phyloP scores from a whole-genome alignment of 1,284 basidiomycete species.

The Sphaerobolus stellatus region DNA sequence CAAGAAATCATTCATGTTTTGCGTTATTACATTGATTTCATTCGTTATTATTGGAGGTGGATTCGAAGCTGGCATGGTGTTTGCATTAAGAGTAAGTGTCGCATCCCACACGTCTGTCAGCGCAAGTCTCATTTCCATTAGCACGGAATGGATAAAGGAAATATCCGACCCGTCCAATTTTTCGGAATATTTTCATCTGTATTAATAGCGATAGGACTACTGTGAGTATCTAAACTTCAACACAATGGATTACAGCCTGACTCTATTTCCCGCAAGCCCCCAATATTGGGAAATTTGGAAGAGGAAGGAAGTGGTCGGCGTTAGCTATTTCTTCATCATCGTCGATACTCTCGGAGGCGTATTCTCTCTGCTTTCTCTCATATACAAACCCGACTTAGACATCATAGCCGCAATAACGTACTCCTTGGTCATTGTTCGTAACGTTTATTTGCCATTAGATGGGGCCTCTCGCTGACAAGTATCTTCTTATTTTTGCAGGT shows the following conservation, averaged over 20 bases:
- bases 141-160: conserved; percentile 45
- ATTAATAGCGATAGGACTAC: conserved; percentile 58
- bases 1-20: conserved; percentile 33
- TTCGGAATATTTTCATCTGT: conserved; percentile 68
- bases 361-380: conserved; percentile 68
- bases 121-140: neutral
- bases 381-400: conserved; percentile 68
- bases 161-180: conserved; percentile 49
- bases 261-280: conserved; percentile 32
- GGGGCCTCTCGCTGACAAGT: neutral
- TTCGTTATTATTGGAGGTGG: conserved; percentile 49
- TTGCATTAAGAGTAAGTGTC: conserved; percentile 51
- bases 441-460: conserved; percentile 21
- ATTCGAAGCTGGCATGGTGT: conserved; percentile 62
- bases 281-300: conserved; percentile 69
- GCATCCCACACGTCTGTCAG: neutral
- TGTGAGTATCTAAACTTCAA: conserved; percentile 56
- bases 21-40: conserved; percentile 32
- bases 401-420: conserved; percentile 67
- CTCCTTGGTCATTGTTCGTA: conserved; percentile 57
- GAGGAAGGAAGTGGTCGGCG: conserved; percentile 67
- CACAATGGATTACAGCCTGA: conserved; percentile 29
- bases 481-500: conserved; percentile 35
- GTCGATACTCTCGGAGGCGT: conserved; percentile 74
- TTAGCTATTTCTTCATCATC: conserved; percentile 68